phyloP scores from a whole-genome alignment of 2,329 filamentous ascomycete genomes.

The Fonsecaea monophora region DNA sequence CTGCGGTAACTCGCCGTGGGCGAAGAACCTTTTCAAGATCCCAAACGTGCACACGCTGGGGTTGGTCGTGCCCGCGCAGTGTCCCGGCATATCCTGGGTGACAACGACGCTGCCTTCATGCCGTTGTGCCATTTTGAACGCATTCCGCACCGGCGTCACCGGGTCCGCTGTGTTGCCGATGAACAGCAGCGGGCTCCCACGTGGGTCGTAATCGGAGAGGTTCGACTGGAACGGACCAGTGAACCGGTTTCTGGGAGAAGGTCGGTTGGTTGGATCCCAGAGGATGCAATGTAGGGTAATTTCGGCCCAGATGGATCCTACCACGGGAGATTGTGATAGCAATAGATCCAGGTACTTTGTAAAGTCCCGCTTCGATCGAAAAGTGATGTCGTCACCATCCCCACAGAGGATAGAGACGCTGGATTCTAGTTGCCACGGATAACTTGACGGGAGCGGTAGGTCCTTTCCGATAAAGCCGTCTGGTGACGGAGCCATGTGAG shows the following conservation, averaged over 20 bases:
- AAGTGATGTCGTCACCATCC: constrained; percentile 39
- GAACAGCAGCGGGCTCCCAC: constrained; percentile 61
- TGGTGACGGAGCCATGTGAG: not conserved
- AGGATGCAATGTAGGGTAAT: constrained; percentile 48
- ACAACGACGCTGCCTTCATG: constrained; percentile 56
- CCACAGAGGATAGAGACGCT: constrained; percentile 38
- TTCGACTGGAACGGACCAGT: constrained; percentile 43
- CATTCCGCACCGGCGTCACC: constrained; percentile 60
- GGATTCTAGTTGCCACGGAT: constrained; percentile 35
- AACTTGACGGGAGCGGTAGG: constrained; percentile 18
- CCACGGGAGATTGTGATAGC: constrained; percentile 34
- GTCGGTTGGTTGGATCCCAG: constrained; percentile 43
- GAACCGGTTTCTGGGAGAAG: constrained; percentile 46
- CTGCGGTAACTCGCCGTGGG: constrained; percentile 48
- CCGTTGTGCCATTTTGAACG: constrained; percentile 46
- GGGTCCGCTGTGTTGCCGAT: constrained; percentile 65
- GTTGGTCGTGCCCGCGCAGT: constrained; percentile 42
- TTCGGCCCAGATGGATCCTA: constrained; percentile 46
- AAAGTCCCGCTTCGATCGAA: constrained; percentile 33
- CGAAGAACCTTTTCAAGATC: constrained; percentile 51
- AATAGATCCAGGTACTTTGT: constrained; percentile 30
- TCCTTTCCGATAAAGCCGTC: constrained; percentile 10
- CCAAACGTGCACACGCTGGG: constrained; percentile 49
- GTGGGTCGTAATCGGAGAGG: constrained; percentile 36
- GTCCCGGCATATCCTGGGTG: constrained; percentile 53